A percentile compares a stretch with the other conserved stretches of the same genome.
These are phyloP conservation scores for Xylaria digitata DNA, from an alignment of 2,329 filamentous ascomycete genomes.

Conservation along the genomic window DNA sequence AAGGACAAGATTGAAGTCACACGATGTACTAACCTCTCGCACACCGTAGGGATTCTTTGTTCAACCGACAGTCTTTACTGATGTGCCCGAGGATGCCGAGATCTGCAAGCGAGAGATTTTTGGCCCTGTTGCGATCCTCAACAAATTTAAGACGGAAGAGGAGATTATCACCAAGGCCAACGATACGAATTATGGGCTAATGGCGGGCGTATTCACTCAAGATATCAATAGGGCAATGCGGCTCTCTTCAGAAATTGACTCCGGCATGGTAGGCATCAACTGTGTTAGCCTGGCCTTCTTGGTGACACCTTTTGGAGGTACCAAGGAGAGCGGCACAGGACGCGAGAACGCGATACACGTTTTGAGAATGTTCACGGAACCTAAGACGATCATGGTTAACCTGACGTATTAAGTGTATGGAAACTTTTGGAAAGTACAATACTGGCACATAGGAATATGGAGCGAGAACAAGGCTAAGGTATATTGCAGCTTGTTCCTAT, in stretches of 20 bases:
- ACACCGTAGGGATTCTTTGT: constrained; percentile 55
- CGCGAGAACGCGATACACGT: constrained; percentile 61
- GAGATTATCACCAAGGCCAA: constrained; percentile 67
- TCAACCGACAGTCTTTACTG: constrained; percentile 59
- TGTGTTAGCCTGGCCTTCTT: constrained; percentile 54
- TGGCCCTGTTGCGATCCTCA: constrained; percentile 66
- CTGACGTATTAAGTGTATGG: constrained; percentile 35
- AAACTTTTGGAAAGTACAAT: background rate
- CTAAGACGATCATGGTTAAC: constrained; percentile 63
- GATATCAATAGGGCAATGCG: constrained; percentile 72
- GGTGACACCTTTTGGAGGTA: constrained; percentile 61
- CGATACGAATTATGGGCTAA: constrained; percentile 60
- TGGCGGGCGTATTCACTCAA: constrained; percentile 67
- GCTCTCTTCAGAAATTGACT: constrained; percentile 66
- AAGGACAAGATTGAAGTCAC: constrained; percentile 46
- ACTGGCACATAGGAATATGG: too few species aligned
- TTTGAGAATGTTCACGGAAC: constrained; percentile 60
- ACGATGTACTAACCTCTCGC: constrained; percentile 7
- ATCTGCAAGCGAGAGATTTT: constrained; percentile 68
- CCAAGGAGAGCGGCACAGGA: constrained; percentile 62
- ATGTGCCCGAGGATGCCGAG: constrained; percentile 55
- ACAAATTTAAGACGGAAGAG: constrained; percentile 66
- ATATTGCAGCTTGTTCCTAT: too few species aligned
- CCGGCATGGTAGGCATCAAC: constrained; percentile 79
- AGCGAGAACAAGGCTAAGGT: too few species aligned